Conservation (phyloP, 805 yeast species). For the Saccharomycodes ludwigii region DNA sequence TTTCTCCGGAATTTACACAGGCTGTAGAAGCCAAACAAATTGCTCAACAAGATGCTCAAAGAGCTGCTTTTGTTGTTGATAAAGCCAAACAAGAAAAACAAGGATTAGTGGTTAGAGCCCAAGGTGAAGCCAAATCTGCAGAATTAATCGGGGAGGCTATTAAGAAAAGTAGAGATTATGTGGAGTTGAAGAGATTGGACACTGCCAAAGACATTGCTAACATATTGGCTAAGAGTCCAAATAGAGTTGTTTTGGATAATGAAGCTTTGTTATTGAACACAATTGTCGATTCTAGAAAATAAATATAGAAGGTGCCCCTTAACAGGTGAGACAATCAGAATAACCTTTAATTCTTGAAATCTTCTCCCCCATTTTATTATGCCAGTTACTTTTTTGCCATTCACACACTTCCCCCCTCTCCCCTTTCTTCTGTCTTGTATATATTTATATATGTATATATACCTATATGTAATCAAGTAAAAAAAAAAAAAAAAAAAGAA, state of each 20-base stretch:
- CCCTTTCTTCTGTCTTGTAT: no score
- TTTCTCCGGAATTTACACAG: conserved; percentile 92
- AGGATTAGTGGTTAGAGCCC: conserved; percentile 90
- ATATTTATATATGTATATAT: no score
- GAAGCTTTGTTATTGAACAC: conserved; percentile 88
- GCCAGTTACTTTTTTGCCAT: no score
- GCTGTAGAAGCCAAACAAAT: conserved; percentile 99
- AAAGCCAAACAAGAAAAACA: conserved; percentile 97
- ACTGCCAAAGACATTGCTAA: conserved; percentile 93
- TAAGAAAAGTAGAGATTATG: conserved; percentile 90
- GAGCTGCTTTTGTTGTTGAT: conserved; percentile 95
- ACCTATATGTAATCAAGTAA: no score
- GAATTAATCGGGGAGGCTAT: conserved; percentile 98
- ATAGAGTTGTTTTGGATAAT: conserved; percentile 81
- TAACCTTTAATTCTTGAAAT: no score
- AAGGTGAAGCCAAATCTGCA: conserved; percentile 97
- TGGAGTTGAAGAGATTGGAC: conserved; percentile 91
- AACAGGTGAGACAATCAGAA: no score
- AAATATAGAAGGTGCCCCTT: no score
- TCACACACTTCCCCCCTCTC: no score
- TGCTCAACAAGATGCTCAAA: conserved; percentile 98
- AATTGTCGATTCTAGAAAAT: conserved; percentile 56
- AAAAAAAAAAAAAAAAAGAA: no score
- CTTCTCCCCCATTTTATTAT: no score
- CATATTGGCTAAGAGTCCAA: conserved; percentile 77